Evolutionary conservation across 2,329 filamentous ascomycete species (phyloP), one percentile per base, ranked within the genome.

Genomic region (Penicillium polonicum): DNA sequence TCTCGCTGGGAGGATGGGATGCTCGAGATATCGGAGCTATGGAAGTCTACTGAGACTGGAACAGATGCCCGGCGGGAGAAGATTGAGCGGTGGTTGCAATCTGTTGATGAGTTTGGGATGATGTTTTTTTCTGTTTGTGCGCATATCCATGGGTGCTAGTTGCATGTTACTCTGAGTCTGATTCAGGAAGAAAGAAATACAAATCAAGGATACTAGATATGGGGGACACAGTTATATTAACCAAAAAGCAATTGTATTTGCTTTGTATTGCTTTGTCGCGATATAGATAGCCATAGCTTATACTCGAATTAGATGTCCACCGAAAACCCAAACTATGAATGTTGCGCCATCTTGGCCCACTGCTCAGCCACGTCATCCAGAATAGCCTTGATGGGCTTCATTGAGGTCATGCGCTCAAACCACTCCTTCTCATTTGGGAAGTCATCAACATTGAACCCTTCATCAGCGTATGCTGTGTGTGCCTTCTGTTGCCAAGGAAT

Each of bases 101-200:
- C 69, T 17, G 68, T 82, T 0, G 83, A 85, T 62, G 82, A 82
- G 48, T 84, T 79, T 66, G 82, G 82, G 0, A 82, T 76, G 21
- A 81, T 83, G 79, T 49, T 85, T 1, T 84, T 81, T 60, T 74
- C 79, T 6, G 62, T 66, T n/a, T 68, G 64, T 29, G 60, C 57
- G 4, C 69, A 70, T 64, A 61, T 69, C 7, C 69, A 71, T 59
- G 69, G 70, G 1, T 68, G 66, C 59, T 72, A 49, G 33, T 38
- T 7, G 4, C 21, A 15, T 19, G 2, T 5, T 13, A 19, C 15
- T 19, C 10, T 1, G 4, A 2, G 12, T 15, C 10, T 9, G 3
- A n/a, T 8, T 48, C 2, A 9, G n/a, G 21, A 23, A 23, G 4
- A 23, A 5, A 12, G n/a, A 46, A 46, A 23, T 17, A 23, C 19